A percentile compares a stretch with the other conserved stretches of the same genome.
Conservation (phyloP, 1,139 yeast species). For the Diutina scorzettiae region DNA sequence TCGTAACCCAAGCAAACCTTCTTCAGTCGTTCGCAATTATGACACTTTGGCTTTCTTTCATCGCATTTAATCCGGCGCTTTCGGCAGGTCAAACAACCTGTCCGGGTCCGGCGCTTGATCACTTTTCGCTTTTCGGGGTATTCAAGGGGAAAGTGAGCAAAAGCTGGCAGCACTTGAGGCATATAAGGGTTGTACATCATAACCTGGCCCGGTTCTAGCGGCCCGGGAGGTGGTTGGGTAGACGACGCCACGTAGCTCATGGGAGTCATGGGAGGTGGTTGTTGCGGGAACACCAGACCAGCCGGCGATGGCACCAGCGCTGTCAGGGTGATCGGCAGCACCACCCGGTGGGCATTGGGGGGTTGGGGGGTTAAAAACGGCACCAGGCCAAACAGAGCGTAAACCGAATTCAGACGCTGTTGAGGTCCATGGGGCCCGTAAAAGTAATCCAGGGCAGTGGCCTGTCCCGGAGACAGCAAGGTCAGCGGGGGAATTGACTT, state of each 20-base stretch:
- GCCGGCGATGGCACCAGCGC: background rate
- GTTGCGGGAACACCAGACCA: background rate
- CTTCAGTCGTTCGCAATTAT: conserved; percentile 60
- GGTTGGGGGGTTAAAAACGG: conserved; percentile 2
- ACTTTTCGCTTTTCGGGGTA: conserved; percentile 1
- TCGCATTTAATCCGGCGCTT: conserved; percentile 20
- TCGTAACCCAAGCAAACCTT: conserved; percentile 63
- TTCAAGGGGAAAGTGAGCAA: conserved; percentile 5
- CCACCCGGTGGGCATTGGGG: background rate
- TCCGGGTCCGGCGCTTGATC: conserved; percentile 17
- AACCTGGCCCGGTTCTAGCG: background rate
- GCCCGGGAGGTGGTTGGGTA: background rate
- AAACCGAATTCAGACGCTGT: background rate
- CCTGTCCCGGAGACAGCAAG: conserved; percentile 1
- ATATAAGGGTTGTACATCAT: conserved; percentile 1
- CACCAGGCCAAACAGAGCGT: background rate
- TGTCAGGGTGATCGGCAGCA: background rate
- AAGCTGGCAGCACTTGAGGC: background rate
- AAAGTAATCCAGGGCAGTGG: background rate
- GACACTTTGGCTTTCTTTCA: conserved; percentile 53
- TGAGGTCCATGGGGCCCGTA: background rate
- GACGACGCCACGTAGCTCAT: background rate
- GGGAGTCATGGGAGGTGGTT: background rate
- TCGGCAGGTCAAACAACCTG: conserved; percentile 21
- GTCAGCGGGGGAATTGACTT: background rate